Evolutionary conservation across 345 rosid species (phyloP).

Genomic region (Citrus australasica): DNA sequence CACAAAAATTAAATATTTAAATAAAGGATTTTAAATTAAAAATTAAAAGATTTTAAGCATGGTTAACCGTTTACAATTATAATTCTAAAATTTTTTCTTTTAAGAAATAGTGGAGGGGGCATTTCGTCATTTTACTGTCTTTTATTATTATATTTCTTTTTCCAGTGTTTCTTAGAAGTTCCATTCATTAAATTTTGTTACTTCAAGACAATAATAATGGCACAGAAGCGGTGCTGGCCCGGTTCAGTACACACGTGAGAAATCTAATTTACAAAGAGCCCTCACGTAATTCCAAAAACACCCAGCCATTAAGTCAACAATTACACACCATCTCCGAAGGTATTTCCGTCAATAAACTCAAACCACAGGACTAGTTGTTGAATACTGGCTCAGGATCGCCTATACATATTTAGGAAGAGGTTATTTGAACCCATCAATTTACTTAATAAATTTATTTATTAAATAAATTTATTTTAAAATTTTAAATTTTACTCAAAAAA

Average conservation of each 20-base stretch:
- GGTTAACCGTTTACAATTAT: too few species aligned
- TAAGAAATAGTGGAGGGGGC: too few species aligned
- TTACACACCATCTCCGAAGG: neutral
- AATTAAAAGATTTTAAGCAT: too few species aligned
- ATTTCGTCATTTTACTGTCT: too few species aligned
- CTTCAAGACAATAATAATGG: neutral
- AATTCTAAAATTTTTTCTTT: too few species aligned
- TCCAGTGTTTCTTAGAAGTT: neutral
- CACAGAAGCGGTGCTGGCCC: neutral
- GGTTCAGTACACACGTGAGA: neutral
- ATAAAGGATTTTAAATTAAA: too few species aligned
- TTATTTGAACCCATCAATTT: too few species aligned
- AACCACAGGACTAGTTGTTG: neutral
- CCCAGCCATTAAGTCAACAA: neutral
- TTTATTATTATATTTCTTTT: too few species aligned
- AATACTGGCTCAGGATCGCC: conserved; percentile 9
- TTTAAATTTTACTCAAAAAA: too few species aligned
- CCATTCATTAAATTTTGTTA: neutral
- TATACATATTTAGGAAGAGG: conserved; percentile 12
- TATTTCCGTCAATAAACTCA: neutral
- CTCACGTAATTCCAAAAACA: neutral
- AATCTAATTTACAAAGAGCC: neutral
- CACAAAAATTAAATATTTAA: too few species aligned
- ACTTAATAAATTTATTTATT: too few species aligned
- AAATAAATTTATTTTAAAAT: too few species aligned